Conservation (phyloP, 2,329 filamentous ascomycete genomes). For the Neopestalotiopsis sp. region DNA sequence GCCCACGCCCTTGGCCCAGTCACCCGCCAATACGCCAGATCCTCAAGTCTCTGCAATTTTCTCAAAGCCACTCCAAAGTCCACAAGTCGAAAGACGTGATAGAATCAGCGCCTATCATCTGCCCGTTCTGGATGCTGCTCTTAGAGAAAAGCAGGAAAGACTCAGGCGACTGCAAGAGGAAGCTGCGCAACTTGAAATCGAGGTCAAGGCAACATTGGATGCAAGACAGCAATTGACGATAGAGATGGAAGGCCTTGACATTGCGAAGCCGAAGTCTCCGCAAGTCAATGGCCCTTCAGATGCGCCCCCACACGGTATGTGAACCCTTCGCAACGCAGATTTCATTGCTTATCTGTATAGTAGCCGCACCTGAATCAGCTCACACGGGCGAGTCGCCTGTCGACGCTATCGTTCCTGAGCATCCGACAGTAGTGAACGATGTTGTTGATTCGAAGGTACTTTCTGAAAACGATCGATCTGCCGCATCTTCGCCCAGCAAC, state of each 20-base stretch:
- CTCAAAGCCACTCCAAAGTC: slow-evolving; percentile 22
- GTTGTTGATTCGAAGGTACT: background rate
- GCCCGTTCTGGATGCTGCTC: slow-evolving; percentile 41
- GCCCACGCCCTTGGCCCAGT: slow-evolving; percentile 21
- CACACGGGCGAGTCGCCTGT: background rate
- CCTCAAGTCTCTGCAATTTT: slow-evolving; percentile 20
- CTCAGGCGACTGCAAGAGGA: slow-evolving; percentile 52
- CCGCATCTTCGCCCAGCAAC: slow-evolving; percentile 14
- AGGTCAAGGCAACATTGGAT: slow-evolving; percentile 43
- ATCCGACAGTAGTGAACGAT: background rate
- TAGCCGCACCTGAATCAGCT: background rate
- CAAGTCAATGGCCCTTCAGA: background rate
- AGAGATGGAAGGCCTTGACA: slow-evolving; percentile 17
- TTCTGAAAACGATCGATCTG: slow-evolving; percentile 2
- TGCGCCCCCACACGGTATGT: background rate
- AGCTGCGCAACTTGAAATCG: slow-evolving; percentile 52
- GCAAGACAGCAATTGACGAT: slow-evolving; percentile 36
- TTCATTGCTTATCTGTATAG: background rate
- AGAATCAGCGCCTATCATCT: slow-evolving; percentile 45
- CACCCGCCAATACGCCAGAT: slow-evolving; percentile 20
- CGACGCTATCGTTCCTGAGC: background rate
- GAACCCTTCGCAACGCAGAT: background rate
- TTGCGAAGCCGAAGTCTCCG: background rate
- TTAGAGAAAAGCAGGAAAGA: slow-evolving; percentile 52
- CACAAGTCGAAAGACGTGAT: slow-evolving; percentile 29